Base-by-base conservation (phyloP, 2,329 filamentous ascomycete species). In the Fusarium caatingaense region DNA sequence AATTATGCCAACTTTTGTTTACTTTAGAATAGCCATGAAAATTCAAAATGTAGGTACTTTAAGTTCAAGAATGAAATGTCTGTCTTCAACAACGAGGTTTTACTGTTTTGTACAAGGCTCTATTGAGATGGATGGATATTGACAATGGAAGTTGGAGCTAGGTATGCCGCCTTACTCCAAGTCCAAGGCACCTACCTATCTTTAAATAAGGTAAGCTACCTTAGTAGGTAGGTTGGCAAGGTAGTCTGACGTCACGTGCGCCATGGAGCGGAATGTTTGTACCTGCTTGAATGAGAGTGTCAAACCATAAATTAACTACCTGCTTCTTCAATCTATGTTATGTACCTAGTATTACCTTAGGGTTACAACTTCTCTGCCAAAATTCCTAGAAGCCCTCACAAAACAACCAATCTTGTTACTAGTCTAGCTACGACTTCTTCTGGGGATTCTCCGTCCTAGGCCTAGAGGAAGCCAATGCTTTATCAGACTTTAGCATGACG, bases 241-340 rank as follows among this genome's bases (percentile, higher is more conserved):
- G 41, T 37, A 50, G 27, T 42, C 58, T 74, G 73, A 75, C 73
- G 73, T 75, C 73, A 75, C 73, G 73, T 75, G 73, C 56, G 20
- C 51, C 45, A 32, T 30, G 46, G 55, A 65, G 49, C 34, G 15
- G 12, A 30, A 30, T 30, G 28, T 30, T 30, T 30, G 16, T 37
- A 41, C 32, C 23, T 23, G 12, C 13, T n/a, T 30, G 13, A 41
- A 12, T 28, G 13, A 21, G 28, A 46, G n/a, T 41, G 37, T 23
- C 18, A 28, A 46, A 34, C 30, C 27, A 34, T 21, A 45, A 62
- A 45, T 21, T 23, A 63, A 47, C 54, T n/a, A 25, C 23, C 54
- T n/a, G 20, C 23, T 25, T 32, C 32, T 28, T 20, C 20, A 25
- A 23, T 30, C 13, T 42, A 54, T 25, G 8, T 23, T 32, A 11